These are phyloP conservation scores for Lasiosphaeriaceae sp. DNA, from an alignment of 495 filamentous ascomycete genomes.

Conservation along the genomic window DNA sequence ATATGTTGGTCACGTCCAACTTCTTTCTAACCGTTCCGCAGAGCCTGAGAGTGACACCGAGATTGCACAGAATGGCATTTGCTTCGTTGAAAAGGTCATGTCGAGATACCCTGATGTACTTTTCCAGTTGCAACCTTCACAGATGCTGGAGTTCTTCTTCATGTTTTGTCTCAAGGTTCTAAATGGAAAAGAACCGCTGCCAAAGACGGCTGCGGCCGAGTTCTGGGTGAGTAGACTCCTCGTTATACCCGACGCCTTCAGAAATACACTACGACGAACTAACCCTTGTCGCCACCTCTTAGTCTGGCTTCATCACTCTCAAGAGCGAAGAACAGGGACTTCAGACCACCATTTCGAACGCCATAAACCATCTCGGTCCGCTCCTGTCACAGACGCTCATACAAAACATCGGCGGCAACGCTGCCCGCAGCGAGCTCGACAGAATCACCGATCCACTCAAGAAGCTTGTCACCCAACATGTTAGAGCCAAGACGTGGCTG, in stretches of 20 bases:
- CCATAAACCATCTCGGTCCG: slow-evolving; percentile 57
- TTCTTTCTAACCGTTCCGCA: slow-evolving; percentile 10
- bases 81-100: slow-evolving; percentile 64
- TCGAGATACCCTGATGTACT: slow-evolving; percentile 59
- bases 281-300: neutral
- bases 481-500: slow-evolving; percentile 59
- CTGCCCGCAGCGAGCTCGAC: slow-evolving; percentile 73
- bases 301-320: slow-evolving; percentile 47
- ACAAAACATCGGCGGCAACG: slow-evolving; percentile 68
- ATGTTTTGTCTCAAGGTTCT: slow-evolving; percentile 72
- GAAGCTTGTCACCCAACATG: slow-evolving; percentile 64
- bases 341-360: slow-evolving; percentile 45
- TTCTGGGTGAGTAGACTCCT: slow-evolving; percentile 66
- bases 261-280: neutral
- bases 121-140: slow-evolving; percentile 43
- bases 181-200: slow-evolving; percentile 67
- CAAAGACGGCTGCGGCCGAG: slow-evolving; percentile 70
- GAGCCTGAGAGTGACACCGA: slow-evolving; percentile 71
- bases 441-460: slow-evolving; percentile 73
- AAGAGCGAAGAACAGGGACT: slow-evolving; percentile 37
- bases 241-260: slow-evolving; percentile 14
- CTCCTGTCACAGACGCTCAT: slow-evolving; percentile 57
- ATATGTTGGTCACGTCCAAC: neutral
- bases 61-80: slow-evolving; percentile 70
- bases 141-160: slow-evolving; percentile 64